Conservation (phyloP, 2,329 filamentous ascomycete species). For the Aureobasidium melanogenum region DNA sequence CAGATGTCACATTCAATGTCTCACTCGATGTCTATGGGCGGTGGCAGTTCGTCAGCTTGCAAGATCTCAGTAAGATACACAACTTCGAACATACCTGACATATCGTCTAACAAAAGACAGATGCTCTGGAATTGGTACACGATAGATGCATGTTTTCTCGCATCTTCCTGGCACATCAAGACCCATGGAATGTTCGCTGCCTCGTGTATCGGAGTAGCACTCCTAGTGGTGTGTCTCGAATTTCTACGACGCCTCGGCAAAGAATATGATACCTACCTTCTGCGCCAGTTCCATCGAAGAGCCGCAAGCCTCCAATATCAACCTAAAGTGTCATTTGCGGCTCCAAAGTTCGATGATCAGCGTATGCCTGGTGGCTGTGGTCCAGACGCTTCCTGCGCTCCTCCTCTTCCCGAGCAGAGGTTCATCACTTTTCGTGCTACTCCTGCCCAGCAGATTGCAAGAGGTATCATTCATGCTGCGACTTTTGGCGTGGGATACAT, state of each 20-base stretch:
- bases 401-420: constrained; percentile 54
- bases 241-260: constrained; percentile 59
- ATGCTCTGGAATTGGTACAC: constrained; percentile 79
- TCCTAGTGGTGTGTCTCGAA: constrained; percentile 66
- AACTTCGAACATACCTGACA: background rate
- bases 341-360: background rate
- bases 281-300: constrained; percentile 5
- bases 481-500: constrained; percentile 72
- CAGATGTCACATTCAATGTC: background rate
- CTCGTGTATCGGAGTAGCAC: constrained; percentile 67
- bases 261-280: constrained; percentile 62
- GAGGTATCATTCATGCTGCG: constrained; percentile 58
- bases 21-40: background rate
- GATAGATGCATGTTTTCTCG: constrained; percentile 63
- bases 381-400: constrained; percentile 23
- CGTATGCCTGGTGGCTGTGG: background rate
- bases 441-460: constrained; percentile 18
- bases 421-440: constrained; percentile 28
- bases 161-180: constrained; percentile 59
- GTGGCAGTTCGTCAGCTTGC: constrained; percentile 17
- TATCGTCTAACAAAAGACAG: constrained; percentile 30
- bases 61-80: constrained; percentile 29
- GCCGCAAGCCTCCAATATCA: background rate
- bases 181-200: constrained; percentile 66
- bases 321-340: background rate